phyloP scores from a whole-genome alignment of 805 yeast genomes.

The Candida khao-thaluensis region DNA sequence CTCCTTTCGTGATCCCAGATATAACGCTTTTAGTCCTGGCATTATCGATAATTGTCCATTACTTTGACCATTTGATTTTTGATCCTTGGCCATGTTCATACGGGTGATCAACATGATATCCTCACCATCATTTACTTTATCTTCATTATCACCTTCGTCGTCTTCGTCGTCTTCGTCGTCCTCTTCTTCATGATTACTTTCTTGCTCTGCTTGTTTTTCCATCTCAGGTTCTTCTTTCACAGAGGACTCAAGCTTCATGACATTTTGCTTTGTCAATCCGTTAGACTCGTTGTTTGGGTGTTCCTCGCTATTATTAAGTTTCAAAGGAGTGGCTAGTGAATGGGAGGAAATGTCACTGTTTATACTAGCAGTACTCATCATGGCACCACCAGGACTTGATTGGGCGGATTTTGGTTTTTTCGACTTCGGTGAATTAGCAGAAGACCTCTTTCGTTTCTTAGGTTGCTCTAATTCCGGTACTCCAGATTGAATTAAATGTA shows the following conservation, averaged over 20 bases:
- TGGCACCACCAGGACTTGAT: not conserved
- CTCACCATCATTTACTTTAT: slow-evolving; percentile 19
- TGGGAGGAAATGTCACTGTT: not conserved
- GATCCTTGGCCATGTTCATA: slow-evolving; percentile 19
- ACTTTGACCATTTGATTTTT: slow-evolving; percentile 1
- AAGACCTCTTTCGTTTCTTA: slow-evolving; percentile 10
- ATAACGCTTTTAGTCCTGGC: slow-evolving; percentile 24
- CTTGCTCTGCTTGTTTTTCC: not conserved
- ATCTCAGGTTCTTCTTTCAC: slow-evolving; percentile 4
- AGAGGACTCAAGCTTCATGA: not conserved
- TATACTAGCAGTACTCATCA: not conserved
- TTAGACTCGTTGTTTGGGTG: not conserved
- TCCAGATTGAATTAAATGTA: slow-evolving; percentile 32
- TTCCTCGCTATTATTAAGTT: slow-evolving; percentile 1
- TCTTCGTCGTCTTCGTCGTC: slow-evolving; percentile 15
- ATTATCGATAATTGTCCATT: slow-evolving; percentile 10
- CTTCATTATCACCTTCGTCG: slow-evolving; percentile 11
- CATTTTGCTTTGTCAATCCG: slow-evolving; percentile 1
- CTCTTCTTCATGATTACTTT: slow-evolving; percentile 11
- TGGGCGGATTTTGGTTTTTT: slow-evolving; percentile 11
- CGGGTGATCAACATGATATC: slow-evolving; percentile 30
- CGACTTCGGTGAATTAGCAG: slow-evolving; percentile 16
- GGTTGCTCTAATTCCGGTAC: slow-evolving; percentile 14
- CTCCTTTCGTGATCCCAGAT: slow-evolving; percentile 17
- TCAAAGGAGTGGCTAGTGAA: slow-evolving; percentile 7